phyloP scores from a whole-genome alignment of 23 red algal genomes.

The Gracilaria vermiculophylla region DNA sequence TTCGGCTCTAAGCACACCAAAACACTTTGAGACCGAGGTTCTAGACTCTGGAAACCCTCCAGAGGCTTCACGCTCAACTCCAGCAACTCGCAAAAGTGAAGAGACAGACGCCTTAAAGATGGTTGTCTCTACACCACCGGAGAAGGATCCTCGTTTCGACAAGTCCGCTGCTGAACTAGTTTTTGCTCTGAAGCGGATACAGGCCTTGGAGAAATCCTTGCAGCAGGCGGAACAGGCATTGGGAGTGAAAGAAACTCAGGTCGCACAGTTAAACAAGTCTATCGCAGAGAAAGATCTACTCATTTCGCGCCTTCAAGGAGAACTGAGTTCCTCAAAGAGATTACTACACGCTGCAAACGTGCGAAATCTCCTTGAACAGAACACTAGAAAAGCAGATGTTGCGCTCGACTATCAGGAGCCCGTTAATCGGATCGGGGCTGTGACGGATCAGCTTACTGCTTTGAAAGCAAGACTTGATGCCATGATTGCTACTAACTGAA shows the following conservation, averaged over 20 bases:
- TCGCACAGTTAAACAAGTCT: slow-evolving; percentile 19
- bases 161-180: slow-evolving; percentile 62
- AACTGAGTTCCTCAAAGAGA: slow-evolving; percentile 27
- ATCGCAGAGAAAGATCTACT: slow-evolving; percentile 17
- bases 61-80: not conserved
- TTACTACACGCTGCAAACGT: slow-evolving; percentile 50
- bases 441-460: slow-evolving; percentile 41
- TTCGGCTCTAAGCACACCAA: not conserved
- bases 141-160: slow-evolving; percentile 51
- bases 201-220: slow-evolving; percentile 36
- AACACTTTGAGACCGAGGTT: not conserved
- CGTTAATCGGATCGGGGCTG: slow-evolving; percentile 66
- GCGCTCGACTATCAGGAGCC: slow-evolving; percentile 57
- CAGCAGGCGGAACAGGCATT: not conserved
- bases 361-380: slow-evolving; percentile 24
- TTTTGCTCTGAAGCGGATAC: slow-evolving; percentile 42
- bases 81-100: not conserved
- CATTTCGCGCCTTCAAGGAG: slow-evolving; percentile 22
- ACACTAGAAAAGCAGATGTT: slow-evolving; percentile 45
- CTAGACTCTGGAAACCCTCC: not conserved
- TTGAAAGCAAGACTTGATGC: slow-evolving; percentile 53
- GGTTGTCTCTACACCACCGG: not conserved
- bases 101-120: slow-evolving; percentile 29
- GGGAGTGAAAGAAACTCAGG: slow-evolving; percentile 7
- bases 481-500: slow-evolving; percentile 62